Evolutionary conservation across 441 rosid genomes (phyloP), one percentile per base, ranked within the genome.

Genomic region (Capsella rubella): DNA sequence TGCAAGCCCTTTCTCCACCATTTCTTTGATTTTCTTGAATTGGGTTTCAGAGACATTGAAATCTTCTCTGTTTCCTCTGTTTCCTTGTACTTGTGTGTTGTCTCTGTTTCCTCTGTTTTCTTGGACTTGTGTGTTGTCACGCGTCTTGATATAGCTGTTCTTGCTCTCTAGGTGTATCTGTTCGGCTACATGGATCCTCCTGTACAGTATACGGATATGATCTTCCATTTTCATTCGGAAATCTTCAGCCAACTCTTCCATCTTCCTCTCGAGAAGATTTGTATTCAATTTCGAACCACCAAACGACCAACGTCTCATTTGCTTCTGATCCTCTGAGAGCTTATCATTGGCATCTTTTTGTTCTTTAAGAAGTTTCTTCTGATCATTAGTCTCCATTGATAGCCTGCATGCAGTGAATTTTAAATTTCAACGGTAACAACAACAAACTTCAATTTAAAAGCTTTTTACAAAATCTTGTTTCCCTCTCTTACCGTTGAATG

Each of bases 111-210:
- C 81, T 56, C 70, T 78, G 58, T 82, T 40, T 5, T 40, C 65
- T 25, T 40, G 8, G 4, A 21, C 84, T 43, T 77, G 75, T 56
- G 80, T 81, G 1, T 81, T 71, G 46, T 73, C 85, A 27, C 73
- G 64, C 1, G 57, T 69, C 43, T 58, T 76, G 81, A 60, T 79
- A 72, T 73, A 79, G 61, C 50, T 31, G 2, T 84, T 88, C 69
- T 78, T 91, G 70, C 80, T 87, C 78, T 89, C 94, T 10, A 58
- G 37, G 58, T 91, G 96, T 15, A 86, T 75, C 15, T 87, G 89
- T 80, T 93, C 94, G 1, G 93, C 85, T 31, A 87, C 91, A 43
- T 73, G 80, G 71, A 90, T 87, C 59, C 95, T 85, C 46, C 74
- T 86, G 65, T 71, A 31, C 57, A 93, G 63, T 14, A 89, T 34